Evolutionary conservation across 257 asterid genomes (phyloP), one percentile per base, ranked within the genome.

Genomic region (Scutellaria barbata): DNA sequence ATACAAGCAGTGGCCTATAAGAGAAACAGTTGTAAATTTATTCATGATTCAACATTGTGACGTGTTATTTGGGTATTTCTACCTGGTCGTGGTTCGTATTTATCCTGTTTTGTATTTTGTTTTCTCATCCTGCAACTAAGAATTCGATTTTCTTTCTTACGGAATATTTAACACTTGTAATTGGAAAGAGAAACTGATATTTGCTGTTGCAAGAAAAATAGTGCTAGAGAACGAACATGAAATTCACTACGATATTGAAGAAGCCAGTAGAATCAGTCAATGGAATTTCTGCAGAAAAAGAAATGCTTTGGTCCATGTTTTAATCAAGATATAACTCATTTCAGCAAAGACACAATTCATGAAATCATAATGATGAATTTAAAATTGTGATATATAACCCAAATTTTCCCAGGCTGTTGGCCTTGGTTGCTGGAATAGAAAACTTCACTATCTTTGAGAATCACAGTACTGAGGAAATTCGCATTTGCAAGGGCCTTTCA

Each of bases 391-490:
- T 30, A 2, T 4, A 2, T 30, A 30, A 30, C 2, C 4, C 2
- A 30, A 30, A 30, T 30, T 30, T 30, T 30, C 5, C 35, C 35
- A 30, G 35, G 35, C 35, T 30, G 35, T 0, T 30, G 35, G 35
- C 35, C 35, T 30, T 30, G 35, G 35, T 30, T 30, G 35, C 5
- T 5, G 4, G 43, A 30, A n/a, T 22, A 41, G 51, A 30, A 14
- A 74, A 43, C 35, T 30, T 41, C 41, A 71, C 76, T 79, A 75
- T 47, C 86, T 87, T 78, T 75, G 95, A 42, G 96, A 91, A 86
- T 94, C 97, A 66, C 98, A 94, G 65, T 79, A 89, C 62, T 83
- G 88, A 17, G 92, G 83, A 55, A 82, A 94, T 48, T 80, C 83
- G 48, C 98, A 94, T 9, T 56, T 56, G 74, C 97, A 94, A 57